Percentiles rank a stretch among this genome's conserved stretches.
phyloP scores from a whole-genome alignment of 2,329 filamentous ascomycete genomes.

The Reticulascus tulasneorum region DNA sequence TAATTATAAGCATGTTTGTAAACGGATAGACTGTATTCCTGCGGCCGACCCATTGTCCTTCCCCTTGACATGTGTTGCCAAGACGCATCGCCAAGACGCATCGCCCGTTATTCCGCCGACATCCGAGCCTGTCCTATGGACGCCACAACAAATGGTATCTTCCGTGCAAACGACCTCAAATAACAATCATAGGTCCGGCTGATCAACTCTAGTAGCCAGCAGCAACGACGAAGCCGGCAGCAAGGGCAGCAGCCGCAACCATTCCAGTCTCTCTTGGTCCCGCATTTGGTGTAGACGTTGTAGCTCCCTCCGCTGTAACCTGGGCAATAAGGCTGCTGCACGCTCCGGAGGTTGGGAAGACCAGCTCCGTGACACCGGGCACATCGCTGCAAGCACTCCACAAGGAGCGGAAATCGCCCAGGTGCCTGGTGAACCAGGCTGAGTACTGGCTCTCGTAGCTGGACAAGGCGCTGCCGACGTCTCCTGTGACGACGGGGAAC shows the following conservation, averaged over 20 bases:
- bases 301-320: conserved; percentile 6
- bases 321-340: conserved; percentile 11
- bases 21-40: no score
- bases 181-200: no score
- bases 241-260: conserved; percentile 3
- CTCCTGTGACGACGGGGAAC: conserved; percentile 22
- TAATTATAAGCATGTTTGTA: no score
- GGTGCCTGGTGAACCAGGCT: conserved; percentile 18
- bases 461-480: conserved; percentile 20
- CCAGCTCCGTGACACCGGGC: conserved; percentile 11
- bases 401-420: conserved; percentile 15
- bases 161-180: no score
- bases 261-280: conserved; percentile 6
- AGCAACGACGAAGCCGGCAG: conserved; percentile 9
- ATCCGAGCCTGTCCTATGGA: no score
- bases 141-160: no score
- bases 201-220: no score
- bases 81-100: no score
- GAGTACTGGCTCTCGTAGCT: conserved; percentile 17
- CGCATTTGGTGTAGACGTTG: conserved; percentile 1
- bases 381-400: conserved; percentile 24
- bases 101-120: no score
- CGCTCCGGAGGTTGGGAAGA: conserved; percentile 5
- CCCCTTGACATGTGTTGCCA: no score
- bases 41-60: no score